Evolutionary conservation across 2,329 filamentous ascomycete species (phyloP), one percentile per base, ranked within the genome.

Genomic region (Alternaria arborescens): DNA sequence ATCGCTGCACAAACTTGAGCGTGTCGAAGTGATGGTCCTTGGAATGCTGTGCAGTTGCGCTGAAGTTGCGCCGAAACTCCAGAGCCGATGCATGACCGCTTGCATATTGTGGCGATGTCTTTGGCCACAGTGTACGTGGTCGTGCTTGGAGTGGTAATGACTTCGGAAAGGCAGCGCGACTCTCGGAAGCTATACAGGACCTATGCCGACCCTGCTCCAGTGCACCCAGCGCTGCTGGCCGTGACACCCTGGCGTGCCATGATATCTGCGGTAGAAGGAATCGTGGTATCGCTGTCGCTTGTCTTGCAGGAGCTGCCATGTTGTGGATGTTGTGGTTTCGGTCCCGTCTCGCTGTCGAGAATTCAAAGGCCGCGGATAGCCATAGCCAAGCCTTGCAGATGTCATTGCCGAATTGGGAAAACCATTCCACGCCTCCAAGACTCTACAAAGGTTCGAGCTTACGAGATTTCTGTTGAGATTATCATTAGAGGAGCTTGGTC

Each of bases 21-120:
- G 95, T 99, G 80, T 99, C 95, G 77, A 99, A 99, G 80, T 99
- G 94, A 79, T 99, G 95, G 73, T 97, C 94, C 66, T 91, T 87
- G 53, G 79, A 77, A 52, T 82, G 85, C 38, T 80, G 72, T 2
- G 87, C 77, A 1, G 92, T 90, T 36, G 88, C 86, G 77, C 93
- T 91, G 77, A 97, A 94, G 55, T 67, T 55, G 54, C 79, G 75
- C 24, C 65, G 57, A 12, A 63, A 42, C 42, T 54, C 59, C 8
- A 66, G n/a, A 8, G 53, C 51, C 18, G 58, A 36, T 2, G 50
- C 50, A 38, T 62, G 52, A 3, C 64, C 52, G 22, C 57, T 44
- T 36, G 59, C 36, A 18, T 55, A 55, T 10, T 43, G 56, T 48
- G 44, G 41, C 36, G 51, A 38, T 24, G 46, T 53, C 34, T 55